Base-by-base conservation (phyloP, 176 grass and related monocot genomes). In the Eremochloa ophiuroides region DNA sequence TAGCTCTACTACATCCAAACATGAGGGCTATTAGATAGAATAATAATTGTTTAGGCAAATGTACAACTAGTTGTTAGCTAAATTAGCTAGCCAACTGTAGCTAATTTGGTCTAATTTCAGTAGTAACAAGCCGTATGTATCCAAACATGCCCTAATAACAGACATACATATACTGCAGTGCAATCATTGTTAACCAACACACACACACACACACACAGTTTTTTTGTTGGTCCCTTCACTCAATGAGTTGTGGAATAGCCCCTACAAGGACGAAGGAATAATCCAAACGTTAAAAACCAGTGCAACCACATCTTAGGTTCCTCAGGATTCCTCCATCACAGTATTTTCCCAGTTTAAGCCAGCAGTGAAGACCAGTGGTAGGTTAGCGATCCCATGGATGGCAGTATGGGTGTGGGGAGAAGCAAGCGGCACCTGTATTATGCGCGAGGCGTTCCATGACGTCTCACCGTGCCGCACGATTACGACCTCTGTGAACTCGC, bases 391-490 rank as follows among this genome's bases (percentile, higher is more conserved):
- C 10, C 13, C 14, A 25, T 6, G 2, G 28, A 18, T 0, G 0
- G 10, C 7, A 31, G 31, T 17, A 43, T 0, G 63, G 2, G 48
- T 20, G 15, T 37, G 23, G 15, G 27, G 15, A 34, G 11, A 44
- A 76, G 72, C 33, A 71, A 66, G 30, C 5, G 13, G 10, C 26
- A 98, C 92, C 92, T 98, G 92, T 38, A 98, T 79, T 79, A 86
- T 93, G 30, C 88, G 89, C 26, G 86, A 87, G 59, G 86, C 90
- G 47, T 98, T 98, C 86, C 90, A 95, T n/a, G 86, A 78, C 17
- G 90, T 93, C 82, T 98, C 95, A 0, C 92, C 90, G 38, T 94
- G 94, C 27, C 87, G 85, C 44, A 94, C 87, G 73, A 93, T 89
- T 16, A 94, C 84, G 6, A 98, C 81, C 92, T 98, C 90, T 4